Percentiles rank a stretch among this genome's conserved stretches.
Conservation (phyloP, 2,329 filamentous ascomycete species). For the Teratosphaeriaceae sp. region DNA sequence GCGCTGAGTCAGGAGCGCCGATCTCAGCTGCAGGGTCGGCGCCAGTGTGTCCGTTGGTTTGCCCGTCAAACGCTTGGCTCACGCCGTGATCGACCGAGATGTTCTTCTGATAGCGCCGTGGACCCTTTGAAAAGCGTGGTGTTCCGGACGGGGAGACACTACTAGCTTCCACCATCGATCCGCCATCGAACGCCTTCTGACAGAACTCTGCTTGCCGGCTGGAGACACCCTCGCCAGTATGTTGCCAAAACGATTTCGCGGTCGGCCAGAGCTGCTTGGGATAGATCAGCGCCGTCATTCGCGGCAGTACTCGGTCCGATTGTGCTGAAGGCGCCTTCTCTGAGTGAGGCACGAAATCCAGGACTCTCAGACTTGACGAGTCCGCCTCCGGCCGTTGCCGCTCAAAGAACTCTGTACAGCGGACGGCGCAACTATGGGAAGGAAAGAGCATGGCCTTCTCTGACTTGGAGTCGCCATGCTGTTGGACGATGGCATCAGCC, state of each 20-base stretch:
- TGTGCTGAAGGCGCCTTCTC: conserved; percentile 38
- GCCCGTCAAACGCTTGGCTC: conserved; percentile 18
- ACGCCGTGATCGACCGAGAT: conserved; percentile 41
- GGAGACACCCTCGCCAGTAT: conserved; percentile 86
- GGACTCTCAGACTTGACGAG: conserved; percentile 44
- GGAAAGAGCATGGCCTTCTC: conserved; percentile 80
- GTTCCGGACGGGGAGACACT: conserved; percentile 27
- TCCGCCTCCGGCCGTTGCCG: conserved; percentile 50
- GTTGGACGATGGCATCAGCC: conserved; percentile 58
- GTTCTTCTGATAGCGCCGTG: conserved; percentile 68
- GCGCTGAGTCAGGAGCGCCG: conserved; percentile 59
- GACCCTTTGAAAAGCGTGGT: conserved; percentile 56
- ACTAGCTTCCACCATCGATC: conserved; percentile 51
- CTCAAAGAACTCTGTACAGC: conserved; percentile 68
- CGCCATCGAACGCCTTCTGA: conserved; percentile 64
- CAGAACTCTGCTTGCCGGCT: conserved; percentile 90
- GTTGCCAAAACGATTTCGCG: conserved; percentile 97
- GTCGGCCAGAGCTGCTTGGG: conserved; percentile 58
- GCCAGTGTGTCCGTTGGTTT: conserved; percentile 9
- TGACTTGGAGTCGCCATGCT: conserved; percentile 51
- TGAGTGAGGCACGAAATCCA: conserved; percentile 59
- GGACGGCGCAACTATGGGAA: conserved; percentile 58
- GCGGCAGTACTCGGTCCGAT: conserved; percentile 38
- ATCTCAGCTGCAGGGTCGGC: conserved; percentile 20
- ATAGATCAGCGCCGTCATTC: conserved; percentile 57